Evolutionary conservation across 1,284 basidiomycete species (phyloP), one percentile per base, ranked within the genome.

Genomic region (Laetiporus sulphureus): DNA sequence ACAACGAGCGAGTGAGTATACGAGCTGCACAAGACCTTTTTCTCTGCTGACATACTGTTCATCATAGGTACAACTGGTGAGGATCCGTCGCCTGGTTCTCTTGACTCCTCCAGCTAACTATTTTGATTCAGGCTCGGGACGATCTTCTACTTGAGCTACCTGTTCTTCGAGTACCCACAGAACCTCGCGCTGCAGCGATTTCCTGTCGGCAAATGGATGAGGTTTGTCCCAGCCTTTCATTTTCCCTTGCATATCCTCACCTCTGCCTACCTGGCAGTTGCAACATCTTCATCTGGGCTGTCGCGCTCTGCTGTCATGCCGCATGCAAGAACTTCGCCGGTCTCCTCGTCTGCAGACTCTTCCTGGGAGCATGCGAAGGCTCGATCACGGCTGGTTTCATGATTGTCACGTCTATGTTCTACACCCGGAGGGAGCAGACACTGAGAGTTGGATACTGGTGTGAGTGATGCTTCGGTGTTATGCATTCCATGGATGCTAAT

Each of bases 181-280:
- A 84, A 84, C 52, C 64, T 86, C 5, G 80, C 76, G 0, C 68
- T 89, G 2, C 85, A 88, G 50, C 69, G 74, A 16, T 84, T 85
- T 55, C 85, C 83, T 0, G 81, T 87, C 12, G 85, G 79, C 13
- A 84, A 78, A 67, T 88, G 85, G 84, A 85, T 88, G 79, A 82
- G 79, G 79, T 72, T 49, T 39, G 34, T 16, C 2, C 19, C 13
- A 8, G 24, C n/a, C 18, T 12, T 24, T 7, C 29, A 38, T 25
- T 11, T 29, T 12, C 3, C 29, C 19, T 15, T 41, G 32, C 4
- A 21, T 8, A 20, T 36, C 3, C 6, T 4, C 32, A 21, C n/a
- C n/a, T n/a, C n/a, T n/a, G 13, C 16, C 2, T 5, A 31, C 8
- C 6, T 16, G 20, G 21, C 3, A 82, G 81, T 47, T 44, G 78